phyloP scores from a whole-genome alignment of 257 asterid species.

The Solanum ossicruentum region DNA sequence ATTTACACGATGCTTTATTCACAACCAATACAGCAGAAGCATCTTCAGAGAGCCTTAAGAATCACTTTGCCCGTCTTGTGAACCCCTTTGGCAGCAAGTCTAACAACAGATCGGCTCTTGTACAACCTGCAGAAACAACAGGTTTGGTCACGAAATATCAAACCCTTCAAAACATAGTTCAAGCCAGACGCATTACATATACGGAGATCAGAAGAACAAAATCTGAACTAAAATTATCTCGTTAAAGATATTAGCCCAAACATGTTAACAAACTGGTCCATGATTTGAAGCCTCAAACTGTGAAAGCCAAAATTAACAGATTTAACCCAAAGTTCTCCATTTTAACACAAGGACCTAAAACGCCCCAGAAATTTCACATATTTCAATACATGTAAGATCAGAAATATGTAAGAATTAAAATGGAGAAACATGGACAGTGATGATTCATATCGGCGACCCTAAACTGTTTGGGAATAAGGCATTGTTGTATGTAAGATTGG shows the following conservation, averaged over 20 bases:
- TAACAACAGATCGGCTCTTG: slow-evolving; percentile 53
- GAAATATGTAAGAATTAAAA: background rate
- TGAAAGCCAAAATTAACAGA: background rate
- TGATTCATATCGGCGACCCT: background rate
- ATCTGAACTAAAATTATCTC: background rate
- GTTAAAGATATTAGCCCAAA: background rate
- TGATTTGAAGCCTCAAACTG: background rate
- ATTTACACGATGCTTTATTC: background rate
- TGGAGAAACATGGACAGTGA: background rate
- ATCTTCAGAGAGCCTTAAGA: slow-evolving; percentile 28
- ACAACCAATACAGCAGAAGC: background rate
- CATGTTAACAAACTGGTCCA: background rate
- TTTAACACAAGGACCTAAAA: background rate
- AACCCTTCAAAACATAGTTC: background rate
- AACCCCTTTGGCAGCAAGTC: slow-evolving; percentile 55
- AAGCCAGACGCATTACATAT: background rate
- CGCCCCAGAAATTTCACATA: background rate
- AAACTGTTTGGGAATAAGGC: background rate
- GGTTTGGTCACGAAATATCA: background rate
- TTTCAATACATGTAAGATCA: background rate
- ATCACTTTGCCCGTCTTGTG: slow-evolving; percentile 58
- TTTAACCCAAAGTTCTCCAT: background rate
- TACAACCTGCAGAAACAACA: slow-evolving; percentile 46
- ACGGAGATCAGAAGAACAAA: background rate
- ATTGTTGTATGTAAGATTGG: background rate